Conservation (phyloP, 1,284 basidiomycete genomes). For the Ceratobasidium sp. region DNA sequence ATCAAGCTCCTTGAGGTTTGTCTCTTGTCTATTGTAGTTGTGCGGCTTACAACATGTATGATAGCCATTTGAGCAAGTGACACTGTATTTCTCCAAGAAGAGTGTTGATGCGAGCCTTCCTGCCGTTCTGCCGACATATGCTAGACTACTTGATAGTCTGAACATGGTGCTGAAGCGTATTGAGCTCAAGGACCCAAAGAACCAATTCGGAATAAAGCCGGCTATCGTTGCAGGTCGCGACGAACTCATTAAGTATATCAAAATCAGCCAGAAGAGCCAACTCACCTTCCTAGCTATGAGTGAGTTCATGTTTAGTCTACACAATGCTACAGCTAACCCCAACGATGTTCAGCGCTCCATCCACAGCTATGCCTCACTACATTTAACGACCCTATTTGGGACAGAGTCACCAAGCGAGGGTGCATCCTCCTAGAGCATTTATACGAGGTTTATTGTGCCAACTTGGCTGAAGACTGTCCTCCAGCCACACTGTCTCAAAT, state of each 20-base stretch:
- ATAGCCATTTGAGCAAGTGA: neutral
- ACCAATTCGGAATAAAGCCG: neutral
- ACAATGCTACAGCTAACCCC: neutral
- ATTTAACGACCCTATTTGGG: conserved; percentile 2
- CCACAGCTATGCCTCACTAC: neutral
- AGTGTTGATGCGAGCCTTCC: neutral
- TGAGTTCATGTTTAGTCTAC: neutral
- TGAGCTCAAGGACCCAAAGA: neutral
- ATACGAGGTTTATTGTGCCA: neutral
- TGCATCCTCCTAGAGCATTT: neutral
- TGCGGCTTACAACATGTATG: neutral
- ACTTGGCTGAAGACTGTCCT: neutral
- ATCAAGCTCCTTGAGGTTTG: conserved; percentile 13
- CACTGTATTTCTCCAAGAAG: neutral
- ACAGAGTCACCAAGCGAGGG: neutral
- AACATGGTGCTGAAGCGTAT: neutral
- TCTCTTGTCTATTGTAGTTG: neutral
- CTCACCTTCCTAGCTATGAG: neutral
- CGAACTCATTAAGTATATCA: conserved; percentile 12
- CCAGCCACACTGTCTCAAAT: neutral
- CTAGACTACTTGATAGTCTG: neutral
- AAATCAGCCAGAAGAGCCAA: conserved; percentile 4
- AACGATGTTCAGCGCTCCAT: neutral
- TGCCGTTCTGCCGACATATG: neutral
- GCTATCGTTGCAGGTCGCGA: neutral